These are phyloP conservation scores for Albugo laibachii DNA, from an alignment of 352 stramenopile genomes.

Conservation along the genomic window DNA sequence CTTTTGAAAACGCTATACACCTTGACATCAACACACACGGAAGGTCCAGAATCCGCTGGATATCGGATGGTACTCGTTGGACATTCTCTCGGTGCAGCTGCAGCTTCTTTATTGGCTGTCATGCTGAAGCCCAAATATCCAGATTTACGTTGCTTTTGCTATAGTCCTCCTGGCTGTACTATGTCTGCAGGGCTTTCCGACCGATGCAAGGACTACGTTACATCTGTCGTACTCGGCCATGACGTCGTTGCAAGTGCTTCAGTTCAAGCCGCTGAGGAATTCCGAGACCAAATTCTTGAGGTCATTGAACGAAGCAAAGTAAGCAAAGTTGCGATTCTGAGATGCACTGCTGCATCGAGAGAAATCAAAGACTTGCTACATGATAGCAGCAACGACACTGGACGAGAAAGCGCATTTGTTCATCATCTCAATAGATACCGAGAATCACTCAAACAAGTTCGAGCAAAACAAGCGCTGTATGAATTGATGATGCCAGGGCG, in stretches of 20 bases:
- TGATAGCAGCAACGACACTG: not conserved
- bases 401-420: conserved; percentile 20
- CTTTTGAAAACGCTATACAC: conserved; percentile 75
- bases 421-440: conserved; percentile 54
- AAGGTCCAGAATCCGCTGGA: conserved; percentile 38
- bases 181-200: conserved; percentile 43
- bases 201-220: conserved; percentile 40
- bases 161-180: conserved; percentile 57
- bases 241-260: conserved; percentile 71
- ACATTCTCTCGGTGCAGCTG: conserved; percentile 64
- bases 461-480: conserved; percentile 55
- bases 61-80: conserved; percentile 58
- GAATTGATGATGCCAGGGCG: conserved; percentile 53
- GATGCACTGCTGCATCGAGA: conserved; percentile 56
- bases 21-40: conserved; percentile 21
- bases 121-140: conserved; percentile 64
- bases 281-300: conserved; percentile 66
- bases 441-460: conserved; percentile 65
- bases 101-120: conserved; percentile 48
- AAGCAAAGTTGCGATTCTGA: conserved; percentile 58
- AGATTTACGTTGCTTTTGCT: conserved; percentile 59
- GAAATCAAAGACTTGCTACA: conserved; percentile 45
- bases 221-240: conserved; percentile 64
- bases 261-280: conserved; percentile 43
- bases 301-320: conserved; percentile 75